phyloP scores from a whole-genome alignment of 345 rosid genomes.

The Heritiera fomes region DNA sequence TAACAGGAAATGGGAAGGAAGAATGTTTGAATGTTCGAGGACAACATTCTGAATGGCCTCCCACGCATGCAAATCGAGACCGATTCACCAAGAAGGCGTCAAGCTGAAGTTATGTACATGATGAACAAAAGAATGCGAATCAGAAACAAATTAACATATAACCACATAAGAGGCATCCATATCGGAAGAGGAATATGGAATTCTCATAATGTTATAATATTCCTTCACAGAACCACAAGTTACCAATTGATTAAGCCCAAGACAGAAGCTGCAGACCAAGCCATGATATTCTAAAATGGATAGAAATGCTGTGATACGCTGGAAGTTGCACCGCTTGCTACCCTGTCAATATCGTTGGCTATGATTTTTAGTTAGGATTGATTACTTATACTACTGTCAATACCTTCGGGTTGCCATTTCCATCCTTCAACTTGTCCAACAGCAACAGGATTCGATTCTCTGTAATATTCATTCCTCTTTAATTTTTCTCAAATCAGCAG shows the following conservation, averaged over 20 bases:
- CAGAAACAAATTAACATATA: neutral
- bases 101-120: neutral
- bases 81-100: neutral
- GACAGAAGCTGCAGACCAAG: neutral
- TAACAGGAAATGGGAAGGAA: neutral
- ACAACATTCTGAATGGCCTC: neutral
- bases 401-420: neutral
- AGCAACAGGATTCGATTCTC: conserved; percentile 26
- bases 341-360: neutral
- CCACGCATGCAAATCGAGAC: neutral
- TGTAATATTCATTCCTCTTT: conserved; percentile 17
- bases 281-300: conserved; percentile 4
- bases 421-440: conserved; percentile 25
- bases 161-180: neutral
- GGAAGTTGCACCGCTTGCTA: neutral
- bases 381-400: no score
- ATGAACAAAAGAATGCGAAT: neutral
- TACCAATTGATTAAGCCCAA: neutral
- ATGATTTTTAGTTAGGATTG: no score
- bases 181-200: neutral
- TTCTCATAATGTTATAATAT: neutral
- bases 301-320: neutral
- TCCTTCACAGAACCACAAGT: neutral
- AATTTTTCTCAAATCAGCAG: neutral
- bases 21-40: conserved; percentile 6